Evolutionary conservation across 1,139 yeast genomes (phyloP).

Genomic region (Debaryomycetaceae sp.): DNA sequence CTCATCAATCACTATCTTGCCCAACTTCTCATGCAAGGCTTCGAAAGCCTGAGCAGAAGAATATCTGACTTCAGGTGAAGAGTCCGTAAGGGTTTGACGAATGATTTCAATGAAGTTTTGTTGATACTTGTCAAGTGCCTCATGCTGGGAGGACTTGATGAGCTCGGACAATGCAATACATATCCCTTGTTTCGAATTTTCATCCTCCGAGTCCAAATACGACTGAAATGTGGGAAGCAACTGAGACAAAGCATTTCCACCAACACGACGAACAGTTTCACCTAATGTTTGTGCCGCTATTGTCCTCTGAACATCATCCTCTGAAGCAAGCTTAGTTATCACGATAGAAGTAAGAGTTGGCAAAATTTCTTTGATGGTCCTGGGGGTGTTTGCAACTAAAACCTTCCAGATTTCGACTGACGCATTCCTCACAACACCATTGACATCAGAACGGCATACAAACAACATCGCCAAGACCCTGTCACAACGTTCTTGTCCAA

Average conservation of each 20-base stretch:
- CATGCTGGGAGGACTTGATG: slow-evolving; percentile 67
- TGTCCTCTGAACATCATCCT: slow-evolving; percentile 72
- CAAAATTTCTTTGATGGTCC: slow-evolving; percentile 89
- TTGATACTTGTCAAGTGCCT: slow-evolving; percentile 63
- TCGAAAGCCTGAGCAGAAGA: slow-evolving; percentile 94
- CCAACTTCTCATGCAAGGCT: slow-evolving; percentile 74
- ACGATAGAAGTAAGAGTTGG: slow-evolving; percentile 80
- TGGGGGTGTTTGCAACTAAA: slow-evolving; percentile 91
- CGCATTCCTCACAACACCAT: slow-evolving; percentile 83
- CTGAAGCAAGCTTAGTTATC: slow-evolving; percentile 77
- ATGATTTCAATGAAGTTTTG: slow-evolving; percentile 69
- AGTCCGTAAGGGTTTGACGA: slow-evolving; percentile 75
- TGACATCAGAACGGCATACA: slow-evolving; percentile 89
- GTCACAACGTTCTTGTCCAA: slow-evolving; percentile 88
- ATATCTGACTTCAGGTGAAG: slow-evolving; percentile 70
- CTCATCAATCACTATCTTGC: slow-evolving; percentile 83
- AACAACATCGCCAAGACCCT: slow-evolving; percentile 79
- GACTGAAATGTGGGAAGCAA: slow-evolving; percentile 80
- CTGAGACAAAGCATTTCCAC: slow-evolving; percentile 81
- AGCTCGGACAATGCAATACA: slow-evolving; percentile 91
- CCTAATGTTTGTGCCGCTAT: slow-evolving; percentile 95
- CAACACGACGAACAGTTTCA: slow-evolving; percentile 92
- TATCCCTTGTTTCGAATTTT: slow-evolving; percentile 91
- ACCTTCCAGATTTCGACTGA: slow-evolving; percentile 98
- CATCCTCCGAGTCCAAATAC: slow-evolving; percentile 58